Conservation (phyloP, 2,329 filamentous ascomycete genomes). For the Nigrospora sphaerica region DNA sequence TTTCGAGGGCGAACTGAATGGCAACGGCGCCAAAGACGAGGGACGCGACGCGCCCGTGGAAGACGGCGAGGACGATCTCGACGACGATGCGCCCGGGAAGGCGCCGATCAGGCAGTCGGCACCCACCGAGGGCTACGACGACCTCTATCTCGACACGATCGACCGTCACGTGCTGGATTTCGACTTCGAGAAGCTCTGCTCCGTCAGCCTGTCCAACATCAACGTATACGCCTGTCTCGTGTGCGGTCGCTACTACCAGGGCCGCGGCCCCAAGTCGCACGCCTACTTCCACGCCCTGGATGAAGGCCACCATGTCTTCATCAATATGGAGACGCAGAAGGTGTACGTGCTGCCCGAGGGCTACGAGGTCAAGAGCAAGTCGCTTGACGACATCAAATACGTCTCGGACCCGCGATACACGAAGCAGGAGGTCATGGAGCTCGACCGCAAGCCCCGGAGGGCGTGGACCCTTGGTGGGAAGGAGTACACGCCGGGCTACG, state of each 20-base stretch:
- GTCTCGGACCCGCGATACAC: slow-evolving; percentile 87
- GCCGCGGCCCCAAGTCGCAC: slow-evolving; percentile 85
- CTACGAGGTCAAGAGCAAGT: slow-evolving; percentile 92
- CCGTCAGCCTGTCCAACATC: slow-evolving; percentile 91
- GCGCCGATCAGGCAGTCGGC: slow-evolving; percentile 63
- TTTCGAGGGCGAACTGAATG: slow-evolving; percentile 6
- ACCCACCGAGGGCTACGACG: slow-evolving; percentile 81
- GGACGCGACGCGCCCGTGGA: slow-evolving; percentile 21
- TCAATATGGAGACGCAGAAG: slow-evolving; percentile 91
- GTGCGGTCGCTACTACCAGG: slow-evolving; percentile 97
- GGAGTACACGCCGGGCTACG: slow-evolving; percentile 86
- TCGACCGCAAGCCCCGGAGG: slow-evolving; percentile 60
- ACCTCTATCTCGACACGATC: slow-evolving; percentile 97
- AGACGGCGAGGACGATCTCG: slow-evolving; percentile 29
- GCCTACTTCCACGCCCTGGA: slow-evolving; percentile 97
- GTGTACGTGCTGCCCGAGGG: slow-evolving; percentile 92
- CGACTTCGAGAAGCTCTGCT: slow-evolving; percentile 98
- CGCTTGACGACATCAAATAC: slow-evolving; percentile 95
- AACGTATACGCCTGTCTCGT: slow-evolving; percentile 98
- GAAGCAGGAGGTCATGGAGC: slow-evolving; percentile 67
- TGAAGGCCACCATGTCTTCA: slow-evolving; percentile 92
- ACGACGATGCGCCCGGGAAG: slow-evolving; percentile 25
- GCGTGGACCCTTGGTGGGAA: slow-evolving; percentile 76
- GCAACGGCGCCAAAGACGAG: slow-evolving; percentile 13
- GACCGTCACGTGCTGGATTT: slow-evolving; percentile 90